These are phyloP conservation scores for Neofusicoccum sp. DNA, from an alignment of 2,329 filamentous ascomycete species.

Conservation along the genomic window DNA sequence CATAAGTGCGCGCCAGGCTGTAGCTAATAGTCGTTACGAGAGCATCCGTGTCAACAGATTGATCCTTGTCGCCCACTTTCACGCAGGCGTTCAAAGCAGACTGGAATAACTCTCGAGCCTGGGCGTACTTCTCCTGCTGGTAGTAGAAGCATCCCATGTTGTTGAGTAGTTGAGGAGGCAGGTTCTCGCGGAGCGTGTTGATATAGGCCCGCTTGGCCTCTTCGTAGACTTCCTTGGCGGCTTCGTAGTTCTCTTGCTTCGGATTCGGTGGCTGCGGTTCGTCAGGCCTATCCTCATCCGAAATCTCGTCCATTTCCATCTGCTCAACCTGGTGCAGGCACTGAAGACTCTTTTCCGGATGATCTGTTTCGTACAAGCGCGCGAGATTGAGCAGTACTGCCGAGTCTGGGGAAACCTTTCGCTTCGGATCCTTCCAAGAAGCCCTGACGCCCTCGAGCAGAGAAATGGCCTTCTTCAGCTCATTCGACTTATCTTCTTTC, in stretches of 20 bases:
- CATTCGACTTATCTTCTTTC: slow-evolving; percentile 83
- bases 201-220: slow-evolving; percentile 54
- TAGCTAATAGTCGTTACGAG: slow-evolving; percentile 95
- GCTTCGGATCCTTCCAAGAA: slow-evolving; percentile 92
- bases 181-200: slow-evolving; percentile 63
- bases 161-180: slow-evolving; percentile 90
- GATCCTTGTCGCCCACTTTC: slow-evolving; percentile 72
- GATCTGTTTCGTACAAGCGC: slow-evolving; percentile 80
- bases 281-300: slow-evolving; percentile 56
- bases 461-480: slow-evolving; percentile 81
- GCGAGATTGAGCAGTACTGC: slow-evolving; percentile 89
- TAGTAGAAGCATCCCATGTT: slow-evolving; percentile 97
- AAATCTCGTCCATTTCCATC: slow-evolving; percentile 77
- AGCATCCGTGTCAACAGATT: slow-evolving; percentile 79
- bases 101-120: slow-evolving; percentile 85
- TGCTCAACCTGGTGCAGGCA: slow-evolving; percentile 91
- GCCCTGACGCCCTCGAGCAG: slow-evolving; percentile 81
- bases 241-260: slow-evolving; percentile 33
- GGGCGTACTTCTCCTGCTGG: slow-evolving; percentile 76
- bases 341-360: slow-evolving; percentile 86
- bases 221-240: slow-evolving; percentile 21
- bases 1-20: slow-evolving; percentile 91
- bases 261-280: slow-evolving; percentile 46
- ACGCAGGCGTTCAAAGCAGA: slow-evolving; percentile 86
- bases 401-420: slow-evolving; percentile 74